phyloP scores from a whole-genome alignment of 176 grass and related monocot species.

The Alloteropsis semialata region DNA sequence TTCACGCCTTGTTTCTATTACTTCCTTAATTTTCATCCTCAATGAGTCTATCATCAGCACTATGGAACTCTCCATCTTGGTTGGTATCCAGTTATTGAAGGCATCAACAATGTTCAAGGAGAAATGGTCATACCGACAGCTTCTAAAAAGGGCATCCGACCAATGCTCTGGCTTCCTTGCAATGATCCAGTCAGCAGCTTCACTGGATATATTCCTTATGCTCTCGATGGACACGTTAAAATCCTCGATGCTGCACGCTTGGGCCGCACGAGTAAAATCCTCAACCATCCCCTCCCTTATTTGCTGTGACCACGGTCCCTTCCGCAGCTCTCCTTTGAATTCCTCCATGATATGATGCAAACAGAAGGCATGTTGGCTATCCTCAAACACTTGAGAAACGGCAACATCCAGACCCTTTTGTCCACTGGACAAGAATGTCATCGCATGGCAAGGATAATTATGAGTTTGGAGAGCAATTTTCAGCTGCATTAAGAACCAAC shows the following conservation, averaged over 20 bases:
- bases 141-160: conserved; percentile 86
- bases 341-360: conserved; percentile 83
- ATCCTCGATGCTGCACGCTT: conserved; percentile 78
- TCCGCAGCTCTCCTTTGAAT: conserved; percentile 78
- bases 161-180: conserved; percentile 87
- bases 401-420: conserved; percentile 83
- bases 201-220: conserved; percentile 80
- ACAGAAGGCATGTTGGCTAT: conserved; percentile 73
- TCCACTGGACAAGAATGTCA: conserved; percentile 85
- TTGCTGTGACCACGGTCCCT: conserved; percentile 71
- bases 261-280: conserved; percentile 86
- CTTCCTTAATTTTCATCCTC: conserved; percentile 59
- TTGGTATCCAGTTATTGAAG: conserved; percentile 92
- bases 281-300: conserved; percentile 74
- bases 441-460: conserved; percentile 37
- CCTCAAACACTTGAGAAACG: conserved; percentile 75
- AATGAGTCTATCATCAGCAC: conserved; percentile 79
- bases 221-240: conserved; percentile 78
- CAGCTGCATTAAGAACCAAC: conserved; percentile 83
- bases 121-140: conserved; percentile 81
- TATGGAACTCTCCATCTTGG: conserved; percentile 76
- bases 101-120: conserved; percentile 70
- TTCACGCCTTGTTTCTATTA: conserved; percentile 62
- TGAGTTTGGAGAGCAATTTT: conserved; percentile 65
- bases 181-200: conserved; percentile 88